A percentile compares a stretch with the other conserved stretches of the same genome.
Conservation (phyloP, 2,329 filamentous ascomycete genomes). For the Diaporthe ilicicola region DNA sequence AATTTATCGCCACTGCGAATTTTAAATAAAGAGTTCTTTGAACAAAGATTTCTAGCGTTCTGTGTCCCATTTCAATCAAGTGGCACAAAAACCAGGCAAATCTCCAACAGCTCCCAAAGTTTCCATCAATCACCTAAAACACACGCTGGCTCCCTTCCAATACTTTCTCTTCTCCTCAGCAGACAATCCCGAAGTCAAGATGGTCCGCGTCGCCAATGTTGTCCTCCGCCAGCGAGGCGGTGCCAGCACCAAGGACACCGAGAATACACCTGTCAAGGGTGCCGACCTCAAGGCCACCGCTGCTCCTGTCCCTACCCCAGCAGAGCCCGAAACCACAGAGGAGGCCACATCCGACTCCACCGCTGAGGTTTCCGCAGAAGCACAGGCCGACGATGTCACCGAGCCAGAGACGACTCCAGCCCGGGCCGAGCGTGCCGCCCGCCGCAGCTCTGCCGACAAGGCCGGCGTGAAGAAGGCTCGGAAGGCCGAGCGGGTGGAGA, state of each 20-base stretch:
- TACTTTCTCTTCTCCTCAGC: background rate
- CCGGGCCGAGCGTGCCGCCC: background rate
- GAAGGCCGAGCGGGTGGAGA: conserved; percentile 4
- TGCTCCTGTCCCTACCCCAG: background rate
- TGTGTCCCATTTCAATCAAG: background rate
- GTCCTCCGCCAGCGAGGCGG: background rate
- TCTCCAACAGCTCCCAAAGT: background rate
- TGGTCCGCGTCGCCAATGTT: conserved; percentile 1
- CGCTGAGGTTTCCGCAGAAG: background rate
- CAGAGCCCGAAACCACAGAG: background rate
- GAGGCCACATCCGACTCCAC: background rate
- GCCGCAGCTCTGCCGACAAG: background rate
- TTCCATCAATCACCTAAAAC: background rate
- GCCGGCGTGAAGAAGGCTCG: background rate
- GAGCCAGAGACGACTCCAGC: background rate
- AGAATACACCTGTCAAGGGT: background rate
- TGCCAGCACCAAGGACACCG: background rate
- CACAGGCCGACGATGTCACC: background rate
- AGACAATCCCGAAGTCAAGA: background rate
- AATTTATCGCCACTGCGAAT: background rate
- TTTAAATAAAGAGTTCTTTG: background rate
- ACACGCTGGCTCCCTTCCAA: conserved; percentile 8
- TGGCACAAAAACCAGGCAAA: background rate
- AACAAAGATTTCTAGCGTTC: too few species aligned
- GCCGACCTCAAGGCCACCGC: background rate